Percentiles rank a stretch among this genome's conserved stretches.
Conservation (phyloP, 257 asterid species). For the Primulina huaijiensis region DNA sequence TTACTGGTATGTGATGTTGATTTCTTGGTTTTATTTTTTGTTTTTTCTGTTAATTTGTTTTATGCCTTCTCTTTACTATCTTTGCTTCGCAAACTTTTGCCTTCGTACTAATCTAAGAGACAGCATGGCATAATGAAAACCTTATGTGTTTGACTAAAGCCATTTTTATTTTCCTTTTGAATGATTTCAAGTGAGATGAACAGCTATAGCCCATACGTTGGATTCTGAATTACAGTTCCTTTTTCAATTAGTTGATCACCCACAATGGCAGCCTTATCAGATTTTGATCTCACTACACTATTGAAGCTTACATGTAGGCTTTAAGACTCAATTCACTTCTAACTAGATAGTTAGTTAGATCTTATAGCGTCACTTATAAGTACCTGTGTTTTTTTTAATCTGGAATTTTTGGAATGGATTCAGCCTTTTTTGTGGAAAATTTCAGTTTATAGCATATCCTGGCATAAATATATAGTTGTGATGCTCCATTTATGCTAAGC, state of each 20-base stretch:
- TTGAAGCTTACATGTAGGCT: conserved; percentile 5
- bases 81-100: neutral
- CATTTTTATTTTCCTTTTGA: neutral
- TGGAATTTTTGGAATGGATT: conserved; percentile 3
- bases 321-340: conserved; percentile 3
- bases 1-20: conserved; percentile 60
- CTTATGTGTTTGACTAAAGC: neutral
- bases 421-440: conserved; percentile 2
- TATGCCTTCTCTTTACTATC: neutral
- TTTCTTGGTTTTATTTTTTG: neutral
- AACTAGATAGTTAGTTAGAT: neutral
- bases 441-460: conserved; percentile 11
- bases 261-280: neutral
- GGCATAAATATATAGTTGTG: conserved; percentile 17
- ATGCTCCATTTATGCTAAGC: conserved; percentile 15
- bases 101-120: neutral
- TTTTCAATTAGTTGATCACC: neutral
- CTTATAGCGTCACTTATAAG: neutral
- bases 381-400: conserved; percentile 1
- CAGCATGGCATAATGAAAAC: neutral
- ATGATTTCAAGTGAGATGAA: neutral
- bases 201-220: neutral
- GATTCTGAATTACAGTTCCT: neutral
- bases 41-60: neutral
- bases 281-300: neutral